A percentile compares a stretch with the other conserved stretches of the same genome.
phyloP scores from a whole-genome alignment of 768 basidiomycete genomes.

The Gautieria morchelliformis region DNA sequence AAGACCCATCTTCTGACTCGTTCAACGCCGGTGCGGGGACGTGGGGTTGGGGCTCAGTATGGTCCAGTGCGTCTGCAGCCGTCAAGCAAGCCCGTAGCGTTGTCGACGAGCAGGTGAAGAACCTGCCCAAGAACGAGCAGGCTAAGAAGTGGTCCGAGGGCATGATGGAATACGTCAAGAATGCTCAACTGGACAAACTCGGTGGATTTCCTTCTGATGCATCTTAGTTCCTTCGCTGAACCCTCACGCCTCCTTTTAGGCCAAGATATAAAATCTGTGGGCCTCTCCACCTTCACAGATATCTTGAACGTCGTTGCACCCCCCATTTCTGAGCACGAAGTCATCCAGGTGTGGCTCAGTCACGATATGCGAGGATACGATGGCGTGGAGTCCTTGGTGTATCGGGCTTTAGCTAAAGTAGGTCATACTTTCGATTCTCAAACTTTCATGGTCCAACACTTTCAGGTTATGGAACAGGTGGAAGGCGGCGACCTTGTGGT shows the following conservation, averaged over 20 bases:
- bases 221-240: slow-evolving; percentile 3
- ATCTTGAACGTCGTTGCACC: slow-evolving; percentile 95
- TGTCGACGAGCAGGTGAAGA: slow-evolving; percentile 91
- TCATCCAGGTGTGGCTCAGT: slow-evolving; percentile 90
- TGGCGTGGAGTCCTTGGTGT: slow-evolving; percentile 90
- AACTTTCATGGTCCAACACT: slow-evolving; percentile 1
- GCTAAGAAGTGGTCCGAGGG: slow-evolving; percentile 85
- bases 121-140: slow-evolving; percentile 76
- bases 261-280: slow-evolving; percentile 81
- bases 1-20: slow-evolving; percentile 16
- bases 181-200: slow-evolving; percentile 82
- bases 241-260: slow-evolving; percentile 35
- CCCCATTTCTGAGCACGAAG: slow-evolving; percentile 96
- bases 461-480: slow-evolving; percentile 86
- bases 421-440: slow-evolving; percentile 9
- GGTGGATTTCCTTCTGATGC: slow-evolving; percentile 30
- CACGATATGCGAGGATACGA: slow-evolving; percentile 98
- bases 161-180: slow-evolving; percentile 79
- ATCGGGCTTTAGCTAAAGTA: slow-evolving; percentile 75
- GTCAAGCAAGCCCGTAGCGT: slow-evolving; percentile 80
- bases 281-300: slow-evolving; percentile 81
- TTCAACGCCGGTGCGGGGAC: slow-evolving; percentile 12
- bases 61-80: slow-evolving; percentile 78
- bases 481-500: slow-evolving; percentile 87
- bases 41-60: slow-evolving; percentile 68